A percentile compares a stretch with the other conserved stretches of the same genome.
Conservation (phyloP, 176 grass and related monocot genomes). For the Lolium multiflorum region DNA sequence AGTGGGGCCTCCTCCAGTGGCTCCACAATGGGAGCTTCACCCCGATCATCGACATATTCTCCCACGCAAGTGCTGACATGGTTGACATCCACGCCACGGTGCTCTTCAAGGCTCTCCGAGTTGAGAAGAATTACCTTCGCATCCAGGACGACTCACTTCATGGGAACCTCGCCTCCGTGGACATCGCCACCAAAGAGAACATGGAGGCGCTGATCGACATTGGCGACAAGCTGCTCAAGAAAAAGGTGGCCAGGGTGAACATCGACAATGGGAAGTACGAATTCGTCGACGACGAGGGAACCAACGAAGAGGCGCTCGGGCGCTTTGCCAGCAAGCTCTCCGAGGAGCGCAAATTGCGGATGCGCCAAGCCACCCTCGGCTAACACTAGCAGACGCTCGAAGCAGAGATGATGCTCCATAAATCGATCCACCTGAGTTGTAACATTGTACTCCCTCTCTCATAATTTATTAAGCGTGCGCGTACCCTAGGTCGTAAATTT, state of each 20-base stretch:
- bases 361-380: conserved; percentile 26
- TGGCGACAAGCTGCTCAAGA: conserved; percentile 44
- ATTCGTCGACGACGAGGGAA: conserved; percentile 24
- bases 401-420: too few relatives aligned
- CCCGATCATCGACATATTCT: conserved; percentile 67
- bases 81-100: conserved; percentile 20
- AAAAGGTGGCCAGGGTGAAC: conserved; percentile 64
- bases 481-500: too few relatives aligned
- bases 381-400: neutral
- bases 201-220: conserved; percentile 60
- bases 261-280: conserved; percentile 51
- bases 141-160: conserved; percentile 68
- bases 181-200: conserved; percentile 69
- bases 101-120: too few relatives aligned
- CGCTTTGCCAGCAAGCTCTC: conserved; percentile 64
- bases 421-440: too few relatives aligned
- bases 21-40: conserved; percentile 44
- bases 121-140: conserved; percentile 34
- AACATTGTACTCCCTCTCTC: too few relatives aligned
- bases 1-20: conserved; percentile 36
- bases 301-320: conserved; percentile 48
- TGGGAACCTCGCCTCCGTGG: conserved; percentile 53
- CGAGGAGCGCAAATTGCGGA: conserved; percentile 35
- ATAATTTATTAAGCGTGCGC: too few relatives aligned
- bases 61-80: conserved; percentile 70